These are phyloP conservation scores for Aspergillus candidus DNA, from an alignment of 2,329 filamentous ascomycete genomes.

Conservation along the genomic window DNA sequence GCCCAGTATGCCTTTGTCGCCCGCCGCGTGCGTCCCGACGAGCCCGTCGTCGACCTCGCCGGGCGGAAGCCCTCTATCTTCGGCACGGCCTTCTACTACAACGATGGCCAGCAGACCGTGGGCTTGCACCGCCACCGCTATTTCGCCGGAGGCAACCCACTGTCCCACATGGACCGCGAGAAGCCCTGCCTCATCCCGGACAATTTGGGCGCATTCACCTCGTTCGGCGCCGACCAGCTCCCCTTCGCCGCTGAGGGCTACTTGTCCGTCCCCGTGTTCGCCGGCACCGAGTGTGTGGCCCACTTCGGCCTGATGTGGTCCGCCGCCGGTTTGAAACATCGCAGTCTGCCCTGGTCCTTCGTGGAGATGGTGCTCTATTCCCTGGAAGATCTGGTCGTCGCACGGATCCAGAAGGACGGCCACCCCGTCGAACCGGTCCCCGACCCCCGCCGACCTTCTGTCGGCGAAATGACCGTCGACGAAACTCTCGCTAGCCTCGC, in stretches of 20 bases:
- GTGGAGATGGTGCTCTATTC: conserved; percentile 63
- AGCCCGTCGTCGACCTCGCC: conserved; percentile 55
- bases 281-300: conserved; percentile 59
- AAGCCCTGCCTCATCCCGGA: conserved; percentile 65
- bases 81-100: conserved; percentile 61
- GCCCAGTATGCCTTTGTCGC: conserved; percentile 65
- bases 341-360: conserved; percentile 58
- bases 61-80: conserved; percentile 58
- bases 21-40: conserved; percentile 56
- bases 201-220: conserved; percentile 52
- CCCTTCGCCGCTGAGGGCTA: conserved; percentile 61
- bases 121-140: conserved; percentile 57
- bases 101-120: conserved; percentile 51
- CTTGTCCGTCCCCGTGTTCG: conserved; percentile 60
- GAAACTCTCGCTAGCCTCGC: conserved; percentile 43
- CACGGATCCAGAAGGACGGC: conserved; percentile 51
- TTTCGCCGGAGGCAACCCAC: conserved; percentile 59
- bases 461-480: conserved; percentile 15
- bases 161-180: conserved; percentile 64
- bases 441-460: conserved; percentile 13
- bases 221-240: conserved; percentile 54
- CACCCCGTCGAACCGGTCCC: conserved; percentile 36
- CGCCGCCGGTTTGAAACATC: conserved; percentile 51
- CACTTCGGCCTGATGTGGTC: conserved; percentile 71
- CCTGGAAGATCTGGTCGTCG: conserved; percentile 60